phyloP scores from a whole-genome alignment of 78 protist genomes.

The Dictyostelium purpureum region DNA sequence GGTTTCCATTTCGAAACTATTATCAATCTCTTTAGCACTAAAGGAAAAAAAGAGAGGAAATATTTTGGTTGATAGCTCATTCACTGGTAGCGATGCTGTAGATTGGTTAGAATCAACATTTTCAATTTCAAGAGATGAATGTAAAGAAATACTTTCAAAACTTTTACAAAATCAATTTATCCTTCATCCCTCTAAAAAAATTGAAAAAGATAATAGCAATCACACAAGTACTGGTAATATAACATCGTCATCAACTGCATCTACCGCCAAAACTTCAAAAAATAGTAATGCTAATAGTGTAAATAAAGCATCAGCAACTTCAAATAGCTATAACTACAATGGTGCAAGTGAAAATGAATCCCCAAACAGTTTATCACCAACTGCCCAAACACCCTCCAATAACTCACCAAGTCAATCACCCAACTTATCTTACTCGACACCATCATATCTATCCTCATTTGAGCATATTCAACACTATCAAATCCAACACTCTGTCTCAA shows the following conservation, averaged over 20 bases:
- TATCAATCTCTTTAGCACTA: conserved; percentile 10
- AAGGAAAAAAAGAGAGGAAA: conserved; percentile 52
- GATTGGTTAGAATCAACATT: conserved; percentile 37
- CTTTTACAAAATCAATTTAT: background rate
- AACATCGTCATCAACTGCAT: background rate
- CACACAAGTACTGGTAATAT: too few species aligned
- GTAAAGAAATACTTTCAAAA: background rate
- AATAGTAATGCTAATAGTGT: background rate
- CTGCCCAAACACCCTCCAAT: too few species aligned
- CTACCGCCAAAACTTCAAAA: background rate
- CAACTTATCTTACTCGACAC: background rate
- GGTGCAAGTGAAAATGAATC: background rate
- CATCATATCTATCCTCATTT: too few species aligned
- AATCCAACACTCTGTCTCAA: too few species aligned
- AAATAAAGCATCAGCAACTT: background rate
- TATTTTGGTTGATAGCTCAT: conserved; percentile 17
- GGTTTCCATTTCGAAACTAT: conserved; percentile 24
- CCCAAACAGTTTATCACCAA: too few species aligned
- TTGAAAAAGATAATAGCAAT: too few species aligned
- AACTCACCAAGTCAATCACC: background rate
- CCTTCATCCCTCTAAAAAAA: conserved; percentile 34
- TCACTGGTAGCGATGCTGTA: conserved; percentile 39
- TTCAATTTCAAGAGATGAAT: background rate
- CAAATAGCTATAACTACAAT: background rate
- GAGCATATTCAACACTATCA: too few species aligned